A percentile compares a stretch with the other conserved stretches of the same genome.
Evolutionary conservation across 495 filamentous ascomycete genomes (phyloP).

Genomic region (Penicillium fimorum): DNA sequence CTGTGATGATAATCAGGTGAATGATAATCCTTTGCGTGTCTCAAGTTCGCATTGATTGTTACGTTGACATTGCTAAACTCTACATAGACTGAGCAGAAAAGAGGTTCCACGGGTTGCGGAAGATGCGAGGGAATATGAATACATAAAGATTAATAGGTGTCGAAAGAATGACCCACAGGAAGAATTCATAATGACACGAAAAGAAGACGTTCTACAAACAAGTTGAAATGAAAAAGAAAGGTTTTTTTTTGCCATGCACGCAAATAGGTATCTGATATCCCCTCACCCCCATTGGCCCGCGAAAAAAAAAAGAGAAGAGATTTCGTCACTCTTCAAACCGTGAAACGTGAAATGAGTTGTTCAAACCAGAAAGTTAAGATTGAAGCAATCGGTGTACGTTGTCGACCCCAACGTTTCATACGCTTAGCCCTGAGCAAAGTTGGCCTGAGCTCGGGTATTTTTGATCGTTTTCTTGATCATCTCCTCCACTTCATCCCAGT

Average conservation of each 20-base stretch:
- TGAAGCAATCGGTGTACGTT: conserved; percentile 1
- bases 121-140: not conserved
- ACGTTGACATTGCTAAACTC: not conserved
- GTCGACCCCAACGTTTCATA: conserved; percentile 1
- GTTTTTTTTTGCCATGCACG: conserved; percentile 5
- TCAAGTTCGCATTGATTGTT: not conserved
- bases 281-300: conserved; percentile 18
- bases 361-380: not conserved
- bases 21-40: conserved; percentile 12
- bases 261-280: conserved; percentile 36
- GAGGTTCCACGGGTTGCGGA: not conserved
- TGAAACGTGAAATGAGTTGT: conserved; percentile 21
- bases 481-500: conserved; percentile 86
- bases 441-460: conserved; percentile 66
- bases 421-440: conserved; percentile 34
- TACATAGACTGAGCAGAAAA: not conserved
- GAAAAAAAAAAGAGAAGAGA: conserved; percentile 20
- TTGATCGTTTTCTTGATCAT: conserved; percentile 81
- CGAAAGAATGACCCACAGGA: not conserved
- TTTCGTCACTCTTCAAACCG: conserved; percentile 34
- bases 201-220: not conserved
- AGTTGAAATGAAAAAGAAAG: not conserved
- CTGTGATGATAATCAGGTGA: conserved; percentile 19
- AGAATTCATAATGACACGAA: not conserved
- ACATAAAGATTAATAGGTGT: not conserved